Base-by-base conservation (phyloP, 345 rosid species). In the Dovyalis caffra region DNA sequence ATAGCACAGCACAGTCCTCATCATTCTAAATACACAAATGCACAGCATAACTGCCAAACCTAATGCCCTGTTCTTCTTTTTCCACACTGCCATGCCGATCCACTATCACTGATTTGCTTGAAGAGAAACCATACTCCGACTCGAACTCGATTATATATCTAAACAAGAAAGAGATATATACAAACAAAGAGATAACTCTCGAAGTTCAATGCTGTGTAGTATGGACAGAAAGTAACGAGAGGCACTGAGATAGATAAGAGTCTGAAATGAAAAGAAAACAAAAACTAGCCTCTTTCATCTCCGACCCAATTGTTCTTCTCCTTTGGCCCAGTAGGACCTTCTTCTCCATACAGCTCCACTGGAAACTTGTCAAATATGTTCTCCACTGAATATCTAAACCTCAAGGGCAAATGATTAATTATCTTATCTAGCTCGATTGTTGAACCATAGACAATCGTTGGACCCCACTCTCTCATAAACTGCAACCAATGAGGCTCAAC, bases 281-380 rank as follows among this genome's bases (percentile, higher is more conserved):
- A 31, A 15, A 35, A 1, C 83, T 88, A 90, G 61, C 94, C 82
- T 80, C 99, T 86, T 81, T 91, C 98, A 28, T 95, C 99, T 4
- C 94, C 97, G 45, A 82, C 76, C 98, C 96, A 93, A 51, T 89
- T 91, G 78, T 90, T 87, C 90, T 93, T 95, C 86, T 91, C 96
- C 86, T 92, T 95, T 0, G 99, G 97, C 23, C 99, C 99, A 0
- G 98, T 90, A 6, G 98, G 97, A 64, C 98, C 97, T 76, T 88
- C 91, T 69, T 93, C 99, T 11, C 93, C 89, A 3, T 53, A 88
- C 32, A 95, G 83, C 81, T 90, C 94, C 43, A 79, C 60, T 3
- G 96, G 97, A 26, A 93, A 78, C 87, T 84, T 88, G 5, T 40
- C 66, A 11, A 87, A 58, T 15, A 87, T 74, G 60, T 37, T 79